Base-by-base conservation (phyloP, 352 stramenopile genomes). In the Hyphochytrium catenoides region DNA sequence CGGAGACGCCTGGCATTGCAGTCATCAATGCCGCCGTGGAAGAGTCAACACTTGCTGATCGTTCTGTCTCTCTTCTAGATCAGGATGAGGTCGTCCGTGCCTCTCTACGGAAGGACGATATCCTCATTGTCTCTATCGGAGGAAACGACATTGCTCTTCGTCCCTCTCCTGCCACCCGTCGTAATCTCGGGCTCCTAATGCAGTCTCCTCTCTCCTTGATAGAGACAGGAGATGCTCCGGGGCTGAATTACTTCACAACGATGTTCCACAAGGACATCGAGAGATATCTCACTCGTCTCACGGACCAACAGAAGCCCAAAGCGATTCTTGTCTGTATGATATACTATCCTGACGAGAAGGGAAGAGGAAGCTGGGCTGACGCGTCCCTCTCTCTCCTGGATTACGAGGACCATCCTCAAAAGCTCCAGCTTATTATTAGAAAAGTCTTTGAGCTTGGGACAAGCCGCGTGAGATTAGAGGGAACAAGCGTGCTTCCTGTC, bases 321-420 rank as follows among this genome's bases (percentile, higher is more conserved):
- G 63, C 59, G 28, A 56, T 73, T 25, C 27, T 73, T 8, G 56
- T 73, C 0, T 67, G 55, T 37, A 73, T 73, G 57, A 68, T 70
- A 33, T 74, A 74, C 36, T 70, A 68, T 38, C 54, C 49, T 2
- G 60, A 74, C 42, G 56, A 68, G 46, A 56, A 33, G 15, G 16
- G 24, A 15, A 43, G 41, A 12, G 47, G 47, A 14, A 56, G 47
- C 7, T 74, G 60, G 60, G 57, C 60, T 1, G 55, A 56, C 35
- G 16, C 31, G n/a, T 51, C 60, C 2, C 39, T 74, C n/a, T 42
- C 36, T 18, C 38, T 42, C 23, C 36, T 74, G 17, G 52, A 52
- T 19, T 74, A 74, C 29, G 55, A 74, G 46, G 21, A 8, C 1
- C 50, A 67, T 45, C 60, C 57, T 7, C 36, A 28, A 8, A 62